Evolutionary conservation across 495 filamentous ascomycete species (phyloP).

Genomic region (Podospora australis): DNA sequence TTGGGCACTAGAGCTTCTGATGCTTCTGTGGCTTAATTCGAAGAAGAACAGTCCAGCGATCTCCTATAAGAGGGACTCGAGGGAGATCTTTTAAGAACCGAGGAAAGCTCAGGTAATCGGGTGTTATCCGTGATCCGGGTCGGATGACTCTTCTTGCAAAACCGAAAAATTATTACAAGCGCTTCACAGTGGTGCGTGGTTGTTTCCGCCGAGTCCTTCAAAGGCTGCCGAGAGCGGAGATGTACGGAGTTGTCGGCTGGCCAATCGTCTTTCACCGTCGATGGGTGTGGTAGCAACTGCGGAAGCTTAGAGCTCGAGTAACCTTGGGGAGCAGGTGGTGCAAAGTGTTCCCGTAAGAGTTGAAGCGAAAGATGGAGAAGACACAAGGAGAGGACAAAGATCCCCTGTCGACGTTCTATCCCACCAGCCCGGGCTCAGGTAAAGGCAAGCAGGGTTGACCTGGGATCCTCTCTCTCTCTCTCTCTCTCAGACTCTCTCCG

Average conservation of each 20-base stretch:
- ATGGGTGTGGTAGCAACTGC: constrained; percentile 9
- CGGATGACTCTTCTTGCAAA: constrained; percentile 26
- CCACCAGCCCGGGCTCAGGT: not conserved
- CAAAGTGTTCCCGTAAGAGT: too few relatives aligned
- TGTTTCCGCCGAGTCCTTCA: constrained; percentile 7
- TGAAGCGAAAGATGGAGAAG: not conserved
- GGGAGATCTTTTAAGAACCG: not conserved
- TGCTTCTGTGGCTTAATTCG: not conserved
- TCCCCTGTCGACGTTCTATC: not conserved
- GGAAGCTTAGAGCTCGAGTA: too few relatives aligned
- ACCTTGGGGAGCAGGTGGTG: not conserved
- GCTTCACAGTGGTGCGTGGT: not conserved
- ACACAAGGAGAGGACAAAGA: not conserved
- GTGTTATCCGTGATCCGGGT: constrained; percentile 4
- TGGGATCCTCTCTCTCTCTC: not conserved
- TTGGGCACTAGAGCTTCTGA: too few relatives aligned
- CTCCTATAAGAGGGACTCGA: not conserved
- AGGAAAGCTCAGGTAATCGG: not conserved
- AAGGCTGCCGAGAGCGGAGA: constrained; percentile 32
- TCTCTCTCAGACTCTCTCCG: not conserved
- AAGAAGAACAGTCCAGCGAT: not conserved
- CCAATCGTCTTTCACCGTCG: constrained; percentile 34
- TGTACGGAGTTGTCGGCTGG: constrained; percentile 12
- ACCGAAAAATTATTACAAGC: too few relatives aligned
- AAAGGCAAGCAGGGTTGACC: not conserved